Percentiles rank a stretch among this genome's conserved stretches.
Conservation (phyloP, 2,329 filamentous ascomycete genomes). For the Apiospora arundinis region DNA sequence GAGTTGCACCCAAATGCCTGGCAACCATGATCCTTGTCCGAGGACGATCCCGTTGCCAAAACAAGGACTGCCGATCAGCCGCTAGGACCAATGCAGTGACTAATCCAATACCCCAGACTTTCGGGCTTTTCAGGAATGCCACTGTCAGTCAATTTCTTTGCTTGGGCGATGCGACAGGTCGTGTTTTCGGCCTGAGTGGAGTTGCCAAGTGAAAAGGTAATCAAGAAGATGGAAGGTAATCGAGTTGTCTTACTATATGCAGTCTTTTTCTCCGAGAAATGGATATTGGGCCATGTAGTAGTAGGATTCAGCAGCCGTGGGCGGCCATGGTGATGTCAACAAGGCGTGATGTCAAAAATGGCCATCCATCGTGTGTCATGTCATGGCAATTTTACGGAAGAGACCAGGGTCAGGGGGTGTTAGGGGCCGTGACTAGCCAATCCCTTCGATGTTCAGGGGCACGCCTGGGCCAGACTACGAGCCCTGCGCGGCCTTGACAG, state of each 20-base stretch:
- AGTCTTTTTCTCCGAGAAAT: not conserved
- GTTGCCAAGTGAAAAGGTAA: not conserved
- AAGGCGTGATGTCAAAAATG: conserved; percentile 1
- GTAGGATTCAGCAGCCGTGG: not conserved
- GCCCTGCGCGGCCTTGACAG: not conserved
- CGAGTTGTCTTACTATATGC: not conserved
- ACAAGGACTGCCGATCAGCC: conserved; percentile 1
- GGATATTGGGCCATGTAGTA: not conserved
- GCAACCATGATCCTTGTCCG: too few relatives aligned
- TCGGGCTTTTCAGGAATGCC: not conserved
- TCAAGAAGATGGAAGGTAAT: not conserved
- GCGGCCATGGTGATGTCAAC: not conserved
- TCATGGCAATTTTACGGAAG: conserved; percentile 17
- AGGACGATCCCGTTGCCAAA: conserved; percentile 5
- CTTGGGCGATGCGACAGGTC: not conserved
- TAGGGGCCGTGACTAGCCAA: not conserved
- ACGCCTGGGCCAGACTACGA: not conserved
- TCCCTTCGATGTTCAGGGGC: not conserved
- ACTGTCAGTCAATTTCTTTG: not conserved
- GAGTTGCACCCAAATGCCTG: too few relatives aligned
- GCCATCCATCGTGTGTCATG: not conserved
- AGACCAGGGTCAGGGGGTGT: not conserved
- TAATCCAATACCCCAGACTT: conserved; percentile 16
- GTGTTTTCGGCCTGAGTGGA: not conserved
- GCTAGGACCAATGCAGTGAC: not conserved